Evolutionary conservation across 768 basidiomycete genomes (phyloP), one percentile per base, ranked within the genome.

Genomic region (Tubosaeta brunneosetosa): DNA sequence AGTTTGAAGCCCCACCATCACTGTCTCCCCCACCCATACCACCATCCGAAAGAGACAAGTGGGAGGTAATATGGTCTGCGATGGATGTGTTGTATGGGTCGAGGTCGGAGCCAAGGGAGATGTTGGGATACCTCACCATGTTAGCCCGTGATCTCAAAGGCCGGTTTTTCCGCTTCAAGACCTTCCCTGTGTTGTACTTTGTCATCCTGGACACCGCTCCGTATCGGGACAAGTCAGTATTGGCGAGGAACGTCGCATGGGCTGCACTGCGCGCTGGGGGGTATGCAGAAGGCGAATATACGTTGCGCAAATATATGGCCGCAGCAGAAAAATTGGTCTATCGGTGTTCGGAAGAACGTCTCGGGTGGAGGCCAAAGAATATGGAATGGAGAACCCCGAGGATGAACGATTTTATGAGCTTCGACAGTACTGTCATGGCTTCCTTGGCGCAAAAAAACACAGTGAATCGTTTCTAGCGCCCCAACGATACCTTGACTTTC

Each of bases 151-250:
- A 47, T 1, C 27, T 7, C 8, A 8, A 4, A 12, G 59, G 49
- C 26, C 59, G 57, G 58, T 64, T 71, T 53, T 71, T 70, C 55
- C 57, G 40, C 10, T 68, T 58, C 57, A 72, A 68, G 47, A 60
- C 53, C 0, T 60, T 71, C 44, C 67, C 61, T 1, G 71, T 70
- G 27, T 69, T 56, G 22, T 71, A 67, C 47, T 61, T 71, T 48
- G 62, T 68, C 3, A 69, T 71, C 19, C 32, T 65, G 26, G 57
- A 60, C 34, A 58, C 65, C 2, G 43, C 46, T 9, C 58, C 66
- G 3, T 47, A 53, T 19, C 47, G 50, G 11, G 47, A 64, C 26
- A 25, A 46, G 36, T 47, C 49, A 8, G 19, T 47, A 13, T 44
- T 67, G 16, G 57, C 55, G 17, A 46, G 51, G 16, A 49, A 62